Evolutionary conservation across 2,329 filamentous ascomycete species (phyloP).

Genomic region (Pseudogymnoascus sp.): DNA sequence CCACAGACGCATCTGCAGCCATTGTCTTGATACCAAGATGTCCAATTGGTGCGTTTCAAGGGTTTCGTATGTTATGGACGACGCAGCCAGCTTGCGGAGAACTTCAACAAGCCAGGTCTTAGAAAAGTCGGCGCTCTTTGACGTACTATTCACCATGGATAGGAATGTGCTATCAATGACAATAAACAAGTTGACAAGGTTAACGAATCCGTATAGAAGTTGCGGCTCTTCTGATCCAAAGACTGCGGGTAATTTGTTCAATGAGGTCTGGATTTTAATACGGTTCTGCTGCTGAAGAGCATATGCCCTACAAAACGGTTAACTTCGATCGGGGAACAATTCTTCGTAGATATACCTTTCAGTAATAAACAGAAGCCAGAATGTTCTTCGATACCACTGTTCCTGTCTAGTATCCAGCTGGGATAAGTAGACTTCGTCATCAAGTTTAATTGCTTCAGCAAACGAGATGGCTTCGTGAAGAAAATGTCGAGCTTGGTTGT

Average conservation of each 20-base stretch:
- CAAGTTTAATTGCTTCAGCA: conserved; percentile 24
- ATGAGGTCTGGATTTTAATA: not conserved
- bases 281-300: conserved; percentile 5
- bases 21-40: conserved; percentile 4
- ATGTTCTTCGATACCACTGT: conserved; percentile 24
- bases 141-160: conserved; percentile 3
- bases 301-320: not conserved
- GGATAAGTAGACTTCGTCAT: conserved; percentile 22
- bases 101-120: conserved; percentile 6
- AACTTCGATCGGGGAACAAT: not conserved
- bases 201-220: not conserved
- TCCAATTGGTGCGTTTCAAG: conserved; percentile 1
- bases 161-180: conserved; percentile 1
- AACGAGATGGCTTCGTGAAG: conserved; percentile 27
- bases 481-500: conserved; percentile 31
- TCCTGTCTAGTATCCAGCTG: not conserved
- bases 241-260: not conserved
- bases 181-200: conserved; percentile 1
- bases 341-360: conserved; percentile 16
- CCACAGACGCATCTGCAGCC: conserved; percentile 2
- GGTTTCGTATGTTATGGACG: not conserved
- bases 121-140: not conserved
- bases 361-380: conserved; percentile 28
- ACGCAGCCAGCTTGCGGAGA: not conserved
- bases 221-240: not conserved